Conservation (phyloP, 768 basidiomycete genomes). For the Psilocybe sp. region DNA sequence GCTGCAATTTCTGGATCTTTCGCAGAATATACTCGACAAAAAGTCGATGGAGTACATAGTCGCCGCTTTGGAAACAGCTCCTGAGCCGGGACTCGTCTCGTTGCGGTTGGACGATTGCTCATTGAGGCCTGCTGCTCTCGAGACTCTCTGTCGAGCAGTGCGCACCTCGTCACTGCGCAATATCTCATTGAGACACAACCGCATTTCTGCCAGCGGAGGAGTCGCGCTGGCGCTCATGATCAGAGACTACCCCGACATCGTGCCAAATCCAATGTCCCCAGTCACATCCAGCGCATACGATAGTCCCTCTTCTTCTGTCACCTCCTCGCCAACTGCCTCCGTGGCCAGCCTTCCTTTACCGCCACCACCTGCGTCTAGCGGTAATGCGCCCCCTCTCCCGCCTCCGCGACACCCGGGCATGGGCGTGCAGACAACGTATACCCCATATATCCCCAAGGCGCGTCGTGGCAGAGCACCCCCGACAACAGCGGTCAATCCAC, state of each 20-base stretch:
- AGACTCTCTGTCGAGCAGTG: conserved; percentile 83
- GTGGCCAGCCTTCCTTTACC: conserved; percentile 29
- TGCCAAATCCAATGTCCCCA: conserved; percentile 36
- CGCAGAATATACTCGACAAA: conserved; percentile 83
- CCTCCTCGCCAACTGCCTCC: conserved; percentile 37
- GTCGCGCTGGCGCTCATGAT: conserved; percentile 96
- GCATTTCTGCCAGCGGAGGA: conserved; percentile 79
- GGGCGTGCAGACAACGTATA: conserved; percentile 70
- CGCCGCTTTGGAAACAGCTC: conserved; percentile 54
- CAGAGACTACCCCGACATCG: conserved; percentile 88
- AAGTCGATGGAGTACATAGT: conserved; percentile 81
- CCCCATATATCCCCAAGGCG: conserved; percentile 75
- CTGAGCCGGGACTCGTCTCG: conserved; percentile 63
- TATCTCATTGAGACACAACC: conserved; percentile 87
- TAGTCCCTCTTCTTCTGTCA: conserved; percentile 31
- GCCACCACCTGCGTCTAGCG: conserved; percentile 25
- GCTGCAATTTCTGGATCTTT: conserved; percentile 87
- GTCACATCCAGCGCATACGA: conserved; percentile 21
- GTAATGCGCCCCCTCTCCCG: conserved; percentile 26
- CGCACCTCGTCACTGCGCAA: conserved; percentile 83
- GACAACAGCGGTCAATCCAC: conserved; percentile 37
- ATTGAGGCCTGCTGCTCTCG: conserved; percentile 70
- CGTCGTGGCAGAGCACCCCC: conserved; percentile 42
- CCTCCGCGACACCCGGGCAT: conserved; percentile 46
- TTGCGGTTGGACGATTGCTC: conserved; percentile 88